Percentiles rank a stretch among this genome's conserved stretches.
These are phyloP conservation scores for Bimuria novae-zelandiae DNA, from an alignment of 2,329 filamentous ascomycete species.

Conservation along the genomic window DNA sequence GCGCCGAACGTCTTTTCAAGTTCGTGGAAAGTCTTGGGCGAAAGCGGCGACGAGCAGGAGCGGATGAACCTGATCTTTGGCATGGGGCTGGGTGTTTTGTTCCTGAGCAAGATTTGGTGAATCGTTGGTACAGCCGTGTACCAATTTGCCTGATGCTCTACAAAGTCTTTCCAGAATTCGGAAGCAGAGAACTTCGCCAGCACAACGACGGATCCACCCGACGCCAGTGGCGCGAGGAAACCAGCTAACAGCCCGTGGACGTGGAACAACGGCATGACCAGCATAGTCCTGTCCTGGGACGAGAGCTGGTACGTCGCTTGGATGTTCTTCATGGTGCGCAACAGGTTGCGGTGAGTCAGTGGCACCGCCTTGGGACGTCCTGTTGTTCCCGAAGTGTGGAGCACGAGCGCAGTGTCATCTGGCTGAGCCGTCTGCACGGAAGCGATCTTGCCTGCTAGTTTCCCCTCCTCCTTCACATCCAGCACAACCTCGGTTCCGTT, in stretches of 20 bases:
- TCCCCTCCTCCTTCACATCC: conserved; percentile 77
- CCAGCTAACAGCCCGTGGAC: conserved; percentile 86
- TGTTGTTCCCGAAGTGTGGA: conserved; percentile 85
- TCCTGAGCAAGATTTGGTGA: conserved; percentile 84
- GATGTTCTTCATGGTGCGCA: conserved; percentile 83
- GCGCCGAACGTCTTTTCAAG: conserved; percentile 76
- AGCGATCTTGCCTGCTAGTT: conserved; percentile 60
- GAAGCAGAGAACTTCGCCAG: conserved; percentile 79
- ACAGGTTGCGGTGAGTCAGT: conserved; percentile 79
- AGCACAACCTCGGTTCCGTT: conserved; percentile 72
- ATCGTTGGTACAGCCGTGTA: conserved; percentile 94
- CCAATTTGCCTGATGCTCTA: conserved; percentile 78
- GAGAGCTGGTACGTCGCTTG: conserved; percentile 75
- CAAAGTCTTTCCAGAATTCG: conserved; percentile 82
- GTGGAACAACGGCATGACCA: conserved; percentile 91
- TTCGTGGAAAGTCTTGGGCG: conserved; percentile 79
- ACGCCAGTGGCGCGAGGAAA: conserved; percentile 75
- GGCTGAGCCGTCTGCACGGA: conserved; percentile 62
- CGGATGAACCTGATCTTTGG: conserved; percentile 83
- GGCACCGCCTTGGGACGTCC: conserved; percentile 83
- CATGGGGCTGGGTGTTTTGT: conserved; percentile 67
- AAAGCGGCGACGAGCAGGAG: conserved; percentile 82
- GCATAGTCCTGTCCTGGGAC: conserved; percentile 73
- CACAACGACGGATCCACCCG: conserved; percentile 79
- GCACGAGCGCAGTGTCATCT: conserved; percentile 79